phyloP scores from a whole-genome alignment of 345 rosid genomes.

The thale cress (Arabidopsis thaliana) region TAIR10.1 NC_003075.7:330001-330500 shows the following conservation, averaged over 20 bases:
- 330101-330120: conserved; percentile 65
- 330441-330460: conserved; percentile 78
- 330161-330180: conserved; percentile 52
- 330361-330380: conserved; percentile 47
- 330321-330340: background rate
- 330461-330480: conserved; percentile 82
- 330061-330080: conserved; percentile 8
- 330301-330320: conserved; percentile 20
- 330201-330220: conserved; percentile 42
- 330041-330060: background rate
- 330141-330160: conserved; percentile 58
- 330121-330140: conserved; percentile 58
- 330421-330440: conserved; percentile 43
- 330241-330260: conserved; percentile 51
- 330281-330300: conserved; percentile 39
- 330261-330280: conserved; percentile 63
- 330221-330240: conserved; percentile 44
- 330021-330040: background rate
- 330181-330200: conserved; percentile 52
- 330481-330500: conserved; percentile 75
- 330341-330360: conserved; percentile 10
- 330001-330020: conserved; percentile 24
- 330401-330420: background rate
- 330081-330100: conserved; percentile 70
- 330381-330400: conserved; percentile 44